Base-by-base conservation (phyloP, 2,329 filamentous ascomycete species). In the Sarocladiaceae sp. region DNA sequence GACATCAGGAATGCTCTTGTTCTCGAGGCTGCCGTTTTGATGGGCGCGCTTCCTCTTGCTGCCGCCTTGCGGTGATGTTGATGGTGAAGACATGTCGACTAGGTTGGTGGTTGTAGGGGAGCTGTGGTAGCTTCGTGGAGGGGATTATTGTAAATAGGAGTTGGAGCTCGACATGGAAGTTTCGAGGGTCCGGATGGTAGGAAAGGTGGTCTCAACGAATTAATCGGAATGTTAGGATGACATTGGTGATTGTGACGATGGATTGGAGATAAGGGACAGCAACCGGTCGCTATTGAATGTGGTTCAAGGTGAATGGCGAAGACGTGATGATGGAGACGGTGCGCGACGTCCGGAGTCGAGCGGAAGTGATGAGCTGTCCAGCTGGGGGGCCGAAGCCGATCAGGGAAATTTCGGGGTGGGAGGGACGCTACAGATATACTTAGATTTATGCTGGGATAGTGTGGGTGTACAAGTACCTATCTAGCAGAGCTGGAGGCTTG, bases 1-100 rank as follows among this genome's bases (percentile, higher is more conserved):
- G 56, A 72, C 64, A 56, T 75, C 64, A 71, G 77, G 69, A 48
- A 72, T 68, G 55, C 68, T 75, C 58, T 76, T 69, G 55, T 77
- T 79, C 70, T 77, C 72, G 56, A 73, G 68, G 50, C 72, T 68
- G 55, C 68, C 75, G 58, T 76, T 70, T 56, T 77, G 79, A 54
- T 74, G 73, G 52, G 79, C 81, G 68, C 92, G 85, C 80, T 96
- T 96, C 71, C 92, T 87, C 78, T 96, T 96, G 44, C 44, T 48
- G 61, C 78, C 79, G 58, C 72, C 73, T 56, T 76, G 72, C 53
- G 76, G 71, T 20, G 77, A 75, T 50, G 73, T 72, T 23, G 76
- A 79, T 31, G 82, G 76, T 26, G 83, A 84, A 25, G 84, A 79
- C 84, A 87, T 87, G 56, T 55, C 20, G 46, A 23, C 20, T 4